Percentiles rank a stretch among this genome's conserved stretches.
Evolutionary conservation across 345 rosid genomes (phyloP).

Genomic region (Citrus australasica): DNA sequence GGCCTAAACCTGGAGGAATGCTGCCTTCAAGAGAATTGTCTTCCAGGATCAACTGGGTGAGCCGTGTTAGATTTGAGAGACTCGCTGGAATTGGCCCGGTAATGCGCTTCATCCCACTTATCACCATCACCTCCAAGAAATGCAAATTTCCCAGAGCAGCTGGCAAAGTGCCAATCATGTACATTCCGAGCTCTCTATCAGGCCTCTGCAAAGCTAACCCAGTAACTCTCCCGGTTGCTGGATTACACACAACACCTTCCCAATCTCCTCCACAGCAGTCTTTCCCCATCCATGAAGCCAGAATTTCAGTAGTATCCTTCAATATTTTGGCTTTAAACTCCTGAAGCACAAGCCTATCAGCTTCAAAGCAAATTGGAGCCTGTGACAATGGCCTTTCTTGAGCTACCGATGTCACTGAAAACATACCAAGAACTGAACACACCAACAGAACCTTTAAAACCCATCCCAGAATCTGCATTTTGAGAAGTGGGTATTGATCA

Average conservation of each 20-base stretch:
- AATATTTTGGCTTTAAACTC: constrained; percentile 68
- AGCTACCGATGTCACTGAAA: constrained; percentile 22
- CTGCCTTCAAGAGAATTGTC: constrained; percentile 69
- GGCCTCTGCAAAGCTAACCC: constrained; percentile 47
- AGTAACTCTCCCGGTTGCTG: constrained; percentile 67
- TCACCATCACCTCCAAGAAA: constrained; percentile 55
- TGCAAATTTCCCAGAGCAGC: constrained; percentile 55
- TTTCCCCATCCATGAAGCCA: constrained; percentile 68
- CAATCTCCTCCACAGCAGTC: constrained; percentile 86
- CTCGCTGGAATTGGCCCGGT: constrained; percentile 71
- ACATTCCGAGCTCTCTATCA: constrained; percentile 38
- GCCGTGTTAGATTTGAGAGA: constrained; percentile 45
- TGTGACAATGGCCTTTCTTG: constrained; percentile 11
- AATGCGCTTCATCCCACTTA: constrained; percentile 71
- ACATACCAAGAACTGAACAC: constrained; percentile 25
- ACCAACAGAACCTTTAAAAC: constrained; percentile 45
- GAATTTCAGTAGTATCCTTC: constrained; percentile 61
- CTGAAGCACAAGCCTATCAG: constrained; percentile 73
- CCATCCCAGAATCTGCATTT: constrained; percentile 66
- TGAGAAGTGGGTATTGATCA: constrained; percentile 46
- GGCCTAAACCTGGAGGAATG: constrained; percentile 61
- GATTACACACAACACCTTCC: constrained; percentile 83
- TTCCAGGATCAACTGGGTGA: constrained; percentile 60
- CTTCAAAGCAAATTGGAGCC: constrained; percentile 44
- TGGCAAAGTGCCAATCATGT: constrained; percentile 81